Evolutionary conservation across 2,329 filamentous ascomycete species (phyloP).

Genomic region (Ceratocystis cubensis): DNA sequence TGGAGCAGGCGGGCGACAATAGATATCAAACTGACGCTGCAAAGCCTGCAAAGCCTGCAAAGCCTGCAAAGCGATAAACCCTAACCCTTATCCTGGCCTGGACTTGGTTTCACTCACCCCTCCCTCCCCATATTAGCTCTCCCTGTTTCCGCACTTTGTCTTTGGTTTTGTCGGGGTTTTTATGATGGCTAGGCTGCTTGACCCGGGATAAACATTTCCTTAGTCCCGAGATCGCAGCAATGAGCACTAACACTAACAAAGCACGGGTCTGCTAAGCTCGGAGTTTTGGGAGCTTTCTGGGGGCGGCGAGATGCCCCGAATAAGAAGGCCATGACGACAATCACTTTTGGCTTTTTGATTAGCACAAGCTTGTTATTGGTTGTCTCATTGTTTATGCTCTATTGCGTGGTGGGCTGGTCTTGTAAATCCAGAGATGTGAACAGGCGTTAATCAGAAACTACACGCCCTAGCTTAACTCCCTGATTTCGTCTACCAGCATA

Average conservation of each 20-base stretch:
- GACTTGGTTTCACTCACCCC: not conserved
- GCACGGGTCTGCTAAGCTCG: not conserved
- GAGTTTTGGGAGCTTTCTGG: not conserved
- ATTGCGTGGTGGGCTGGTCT: no score
- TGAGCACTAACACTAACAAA: not conserved
- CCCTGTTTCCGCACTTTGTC: not conserved
- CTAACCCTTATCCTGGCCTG: not conserved
- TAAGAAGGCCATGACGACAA: not conserved
- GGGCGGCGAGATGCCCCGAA: not conserved
- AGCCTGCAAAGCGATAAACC: not conserved
- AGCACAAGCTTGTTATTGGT: no score
- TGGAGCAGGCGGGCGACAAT: no score
- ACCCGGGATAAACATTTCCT: not conserved
- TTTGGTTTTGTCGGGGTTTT: not conserved
- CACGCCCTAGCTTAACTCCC: not conserved
- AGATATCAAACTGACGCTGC: no score
- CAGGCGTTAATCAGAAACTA: no score
- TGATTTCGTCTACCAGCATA: not conserved
- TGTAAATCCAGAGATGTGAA: no score
- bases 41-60: no score
- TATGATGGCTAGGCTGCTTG: not conserved
- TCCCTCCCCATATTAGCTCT: not conserved
- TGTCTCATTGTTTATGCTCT: no score
- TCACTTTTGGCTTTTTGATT: not conserved
- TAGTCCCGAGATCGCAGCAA: not conserved